phyloP scores from a whole-genome alignment of 169 alveolate genomes.

The Babesia caballi region DNA sequence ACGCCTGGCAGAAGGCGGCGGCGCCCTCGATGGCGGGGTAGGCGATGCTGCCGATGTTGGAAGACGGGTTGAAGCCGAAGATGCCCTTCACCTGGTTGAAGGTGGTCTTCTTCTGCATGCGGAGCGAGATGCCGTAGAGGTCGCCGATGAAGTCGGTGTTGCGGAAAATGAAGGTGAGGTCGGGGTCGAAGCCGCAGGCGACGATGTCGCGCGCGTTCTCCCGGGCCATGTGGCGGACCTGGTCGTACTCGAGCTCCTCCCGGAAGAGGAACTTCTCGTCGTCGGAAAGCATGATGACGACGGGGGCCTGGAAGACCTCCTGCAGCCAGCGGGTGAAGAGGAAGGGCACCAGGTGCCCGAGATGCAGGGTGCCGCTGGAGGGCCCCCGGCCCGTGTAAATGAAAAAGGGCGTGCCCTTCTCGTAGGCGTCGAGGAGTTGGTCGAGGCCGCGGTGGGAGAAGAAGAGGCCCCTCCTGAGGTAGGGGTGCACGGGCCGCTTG shows the following conservation, averaged over 20 bases:
- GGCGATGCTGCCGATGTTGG: slow-evolving; percentile 93
- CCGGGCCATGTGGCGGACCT: slow-evolving; percentile 82
- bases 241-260: slow-evolving; percentile 87
- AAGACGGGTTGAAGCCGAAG: slow-evolving; percentile 91
- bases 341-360: slow-evolving; percentile 99
- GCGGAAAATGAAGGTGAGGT: slow-evolving; percentile 95
- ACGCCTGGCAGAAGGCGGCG: slow-evolving; percentile 92
- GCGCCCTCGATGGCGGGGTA: slow-evolving; percentile 97
- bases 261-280: slow-evolving; percentile 98
- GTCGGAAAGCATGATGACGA: slow-evolving; percentile 98
- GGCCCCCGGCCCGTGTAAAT: slow-evolving; percentile 99
- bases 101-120: slow-evolving; percentile 92
- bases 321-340: slow-evolving; percentile 93
- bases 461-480: slow-evolving; percentile 95
- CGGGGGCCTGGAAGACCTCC: slow-evolving; percentile 97
- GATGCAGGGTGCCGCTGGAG: slow-evolving; percentile 94
- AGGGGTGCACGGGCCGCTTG: slow-evolving; percentile 83
- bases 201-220: slow-evolving; percentile 98
- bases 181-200: slow-evolving; percentile 98
- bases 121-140: slow-evolving; percentile 88
- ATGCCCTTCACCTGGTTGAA: slow-evolving; percentile 87
- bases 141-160: slow-evolving; percentile 84
- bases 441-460: slow-evolving; percentile 98
- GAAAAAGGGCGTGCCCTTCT: slow-evolving; percentile 91
- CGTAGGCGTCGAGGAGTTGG: slow-evolving; percentile 87